Evolutionary conservation across 192 early-diverging fungal species (phyloP), one percentile per base, ranked within the genome.

Genomic region (Coemansia sp.): DNA sequence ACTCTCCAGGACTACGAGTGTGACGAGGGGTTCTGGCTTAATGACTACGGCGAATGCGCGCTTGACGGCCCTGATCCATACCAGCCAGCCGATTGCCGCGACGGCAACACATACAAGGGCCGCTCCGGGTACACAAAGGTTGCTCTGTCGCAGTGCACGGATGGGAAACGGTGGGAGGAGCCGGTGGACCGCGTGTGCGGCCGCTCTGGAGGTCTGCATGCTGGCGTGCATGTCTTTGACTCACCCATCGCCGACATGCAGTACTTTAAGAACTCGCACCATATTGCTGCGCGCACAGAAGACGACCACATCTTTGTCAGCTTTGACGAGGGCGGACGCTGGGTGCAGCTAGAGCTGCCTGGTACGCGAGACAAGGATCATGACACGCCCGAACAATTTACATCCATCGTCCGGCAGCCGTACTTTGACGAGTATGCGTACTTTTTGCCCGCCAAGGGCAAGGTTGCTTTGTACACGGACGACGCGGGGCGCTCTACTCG

Each of bases 1-100:
- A 77, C 81, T 3, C 57, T 81, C 3, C 68, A 63, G 17, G 95
- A 98, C 72, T 98, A 75, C 61, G 92, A 94, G 82, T 98, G 95
- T 60, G 91, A 88, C 34, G 80, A 83, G 79, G 81, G 84, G 8
- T 97, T 90, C 62, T 94, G 85, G 80, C 81, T 77, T 25, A 77
- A 90, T 46, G 79, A 70, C 25, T 63, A 83, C 13, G 85, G 85
- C 33, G 55, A 81, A 35, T 94, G 92, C 49, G 77, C 73, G 4
- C 67, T 82, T 8, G 80, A 83, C 41, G 88, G 86, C 7, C 79
- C 65, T 13, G 90, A 97, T 53, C 90, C 91, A 7, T 67, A 84
- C 10, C 84, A 86, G 62, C 92, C 94, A 0, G 50, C 59, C 1
- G 73, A 79, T 37, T 95, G 95, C 59, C 77, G 73, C 14, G 58